Percentiles rank a stretch among this genome's conserved stretches.
These are phyloP conservation scores for Tetrapisispora fleetii DNA, from an alignment of 805 yeast species.

Conservation along the genomic window DNA sequence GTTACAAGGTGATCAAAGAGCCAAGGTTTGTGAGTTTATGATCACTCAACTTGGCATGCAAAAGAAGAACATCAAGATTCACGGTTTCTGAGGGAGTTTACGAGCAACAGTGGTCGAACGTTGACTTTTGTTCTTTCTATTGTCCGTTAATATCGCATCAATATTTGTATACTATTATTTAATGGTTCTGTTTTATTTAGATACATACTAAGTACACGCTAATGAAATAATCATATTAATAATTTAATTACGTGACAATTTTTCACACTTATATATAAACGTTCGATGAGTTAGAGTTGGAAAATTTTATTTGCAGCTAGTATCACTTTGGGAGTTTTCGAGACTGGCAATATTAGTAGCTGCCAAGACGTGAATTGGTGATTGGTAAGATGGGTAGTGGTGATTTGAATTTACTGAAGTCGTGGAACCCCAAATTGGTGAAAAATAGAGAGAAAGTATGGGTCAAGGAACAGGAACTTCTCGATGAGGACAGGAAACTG, in stretches of 20 bases:
- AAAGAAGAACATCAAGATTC: constrained; percentile 95
- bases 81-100: constrained; percentile 72
- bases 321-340: too few species aligned
- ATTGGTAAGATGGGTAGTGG: constrained; percentile 47
- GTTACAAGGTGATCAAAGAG: constrained; percentile 98
- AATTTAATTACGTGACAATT: too few species aligned
- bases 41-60: constrained; percentile 77
- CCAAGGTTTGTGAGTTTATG: constrained; percentile 88
- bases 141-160: not conserved
- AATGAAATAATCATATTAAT: not conserved
- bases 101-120: too few species aligned
- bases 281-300: too few species aligned
- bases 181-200: not conserved
- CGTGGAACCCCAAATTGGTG: constrained; percentile 90
- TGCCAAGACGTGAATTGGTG: too few species aligned
- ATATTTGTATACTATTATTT: not conserved
- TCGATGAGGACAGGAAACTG: constrained; percentile 58
- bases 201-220: not conserved
- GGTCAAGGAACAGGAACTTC: constrained; percentile 67
- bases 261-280: too few species aligned
- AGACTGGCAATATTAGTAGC: too few species aligned
- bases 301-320: too few species aligned
- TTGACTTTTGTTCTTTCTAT: too few species aligned
- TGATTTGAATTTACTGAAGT: constrained; percentile 81
- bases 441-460: constrained; percentile 81